Evolutionary conservation across 768 basidiomycete species (phyloP), one percentile per base, ranked within the genome.

Genomic region (Royoungia palumana): DNA sequence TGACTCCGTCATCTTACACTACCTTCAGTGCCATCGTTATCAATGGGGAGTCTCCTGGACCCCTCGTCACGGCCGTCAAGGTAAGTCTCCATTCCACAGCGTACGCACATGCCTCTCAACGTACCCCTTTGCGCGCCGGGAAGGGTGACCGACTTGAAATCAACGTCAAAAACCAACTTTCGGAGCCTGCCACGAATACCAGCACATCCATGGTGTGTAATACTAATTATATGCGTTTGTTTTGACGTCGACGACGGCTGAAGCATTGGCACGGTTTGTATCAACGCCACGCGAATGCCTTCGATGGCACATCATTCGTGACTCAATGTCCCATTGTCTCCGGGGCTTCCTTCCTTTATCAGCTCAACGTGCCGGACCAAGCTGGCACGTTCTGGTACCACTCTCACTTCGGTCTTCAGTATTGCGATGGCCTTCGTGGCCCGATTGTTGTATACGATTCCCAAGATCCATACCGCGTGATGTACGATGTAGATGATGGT

Each of bases 381-480:
- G 41, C 67, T 20, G 65, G 64, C 41, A 74, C 71, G 35, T 80
- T 71, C 51, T 80, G 78, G 77, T 77, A 72, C 57, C 74, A 60
- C 52, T 75, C 73, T 14, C 77, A 78, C 47, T 61, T 69, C 65
- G 70, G 68, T 6, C 70, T 71, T 1, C 79, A 81, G 53, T 80
- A 79, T 46, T 81, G 80, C 43, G 80, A 82, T 46, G 80, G 79
- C 0, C 66, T 81, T 21, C 62, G 80, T 36, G 79, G 79, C 0
- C 67, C 73, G 3, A 32, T 80, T 30, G 69, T 81, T 7, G 63
- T 80, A 13, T 76, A 77, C 32, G 76, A 78, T 40, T 69, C 64
- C 8, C 17, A 62, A 11, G 71, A 71, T 47, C 68, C 67, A 6
- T 51, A 60, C 32, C 50, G 42, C 13, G n/a, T n/a, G 24, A 47